A percentile compares a stretch with the other conserved stretches of the same genome.
Evolutionary conservation across 331 rosid species (phyloP).

Genomic region (Pyracantha coccinea): DNA sequence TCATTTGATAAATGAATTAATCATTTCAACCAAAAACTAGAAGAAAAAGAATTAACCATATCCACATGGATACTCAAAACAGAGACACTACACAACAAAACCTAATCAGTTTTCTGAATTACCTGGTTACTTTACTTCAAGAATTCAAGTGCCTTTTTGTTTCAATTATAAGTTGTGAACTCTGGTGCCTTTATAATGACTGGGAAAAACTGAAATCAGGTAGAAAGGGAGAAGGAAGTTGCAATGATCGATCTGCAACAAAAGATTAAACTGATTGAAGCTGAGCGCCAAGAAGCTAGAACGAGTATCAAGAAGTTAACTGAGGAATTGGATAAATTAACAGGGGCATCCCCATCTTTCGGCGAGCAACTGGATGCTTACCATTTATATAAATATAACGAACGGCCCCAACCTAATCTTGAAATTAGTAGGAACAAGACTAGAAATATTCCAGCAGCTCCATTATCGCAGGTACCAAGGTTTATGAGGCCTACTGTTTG

Average conservation of each 20-base stretch:
- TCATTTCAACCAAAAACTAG: background rate
- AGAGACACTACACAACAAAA: background rate
- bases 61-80: background rate
- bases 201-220: conserved; percentile 15
- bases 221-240: conserved; percentile 18
- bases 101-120: background rate
- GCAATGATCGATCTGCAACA: conserved; percentile 20
- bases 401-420: conserved; percentile 1
- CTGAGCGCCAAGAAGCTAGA: conserved; percentile 17
- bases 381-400: background rate
- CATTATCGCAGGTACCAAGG: conserved; percentile 18
- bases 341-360: conserved; percentile 8
- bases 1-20: background rate
- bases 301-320: conserved; percentile 20
- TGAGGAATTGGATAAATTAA: conserved; percentile 15
- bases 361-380: conserved; percentile 9
- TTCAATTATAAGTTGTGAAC: background rate
- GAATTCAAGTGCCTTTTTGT: background rate
- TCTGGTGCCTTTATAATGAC: background rate
- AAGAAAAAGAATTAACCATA: background rate
- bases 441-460: background rate
- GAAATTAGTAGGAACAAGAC: conserved; percentile 3
- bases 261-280: conserved; percentile 24
- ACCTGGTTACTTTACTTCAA: conserved; percentile 8
- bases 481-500: conserved; percentile 34